A percentile compares a stretch with the other conserved stretches of the same genome.
Conservation (phyloP, 1,284 basidiomycete genomes). For the Wallemia mellicola region DNA sequence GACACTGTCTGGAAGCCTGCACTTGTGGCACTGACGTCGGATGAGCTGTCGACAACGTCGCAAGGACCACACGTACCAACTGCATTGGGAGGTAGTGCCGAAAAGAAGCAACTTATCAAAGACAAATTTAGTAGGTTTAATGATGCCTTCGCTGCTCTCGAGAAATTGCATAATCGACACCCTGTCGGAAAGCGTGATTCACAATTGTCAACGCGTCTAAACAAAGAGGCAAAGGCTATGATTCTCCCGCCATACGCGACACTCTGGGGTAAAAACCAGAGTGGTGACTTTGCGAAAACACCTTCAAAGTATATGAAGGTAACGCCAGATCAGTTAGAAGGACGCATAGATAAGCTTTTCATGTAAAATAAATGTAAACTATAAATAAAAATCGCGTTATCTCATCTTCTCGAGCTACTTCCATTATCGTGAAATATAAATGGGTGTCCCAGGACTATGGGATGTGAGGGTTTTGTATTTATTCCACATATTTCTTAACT, state of each 20-base stretch:
- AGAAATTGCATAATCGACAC: constrained; percentile 2
- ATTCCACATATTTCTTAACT: not conserved
- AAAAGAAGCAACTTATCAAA: constrained; percentile 10
- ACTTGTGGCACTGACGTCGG: constrained; percentile 11
- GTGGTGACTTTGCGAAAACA: constrained; percentile 1
- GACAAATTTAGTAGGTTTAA: constrained; percentile 9
- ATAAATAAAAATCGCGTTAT: not conserved
- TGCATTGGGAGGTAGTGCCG: constrained; percentile 8
- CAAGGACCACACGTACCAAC: constrained; percentile 6
- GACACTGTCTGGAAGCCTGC: constrained; percentile 11
- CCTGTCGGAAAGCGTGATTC: constrained; percentile 3
- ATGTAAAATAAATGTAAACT: not conserved
- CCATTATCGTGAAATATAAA: constrained; percentile 4
- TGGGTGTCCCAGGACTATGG: constrained; percentile 19
- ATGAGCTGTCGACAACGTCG: constrained; percentile 3
- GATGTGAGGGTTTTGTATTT: constrained; percentile 12
- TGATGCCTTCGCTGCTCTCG: not conserved
- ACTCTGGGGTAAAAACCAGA: not conserved
- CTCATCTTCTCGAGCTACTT: not conserved
- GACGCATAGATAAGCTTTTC: not conserved
- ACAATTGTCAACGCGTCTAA: constrained; percentile 8
- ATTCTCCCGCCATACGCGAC: not conserved
- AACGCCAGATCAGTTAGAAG: not conserved
- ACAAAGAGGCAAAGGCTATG: constrained; percentile 7
- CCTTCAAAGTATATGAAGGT: not conserved